These are phyloP conservation scores for Nakaseomyces sp. DNA, from an alignment of 1,139 yeast genomes.

Conservation along the genomic window DNA sequence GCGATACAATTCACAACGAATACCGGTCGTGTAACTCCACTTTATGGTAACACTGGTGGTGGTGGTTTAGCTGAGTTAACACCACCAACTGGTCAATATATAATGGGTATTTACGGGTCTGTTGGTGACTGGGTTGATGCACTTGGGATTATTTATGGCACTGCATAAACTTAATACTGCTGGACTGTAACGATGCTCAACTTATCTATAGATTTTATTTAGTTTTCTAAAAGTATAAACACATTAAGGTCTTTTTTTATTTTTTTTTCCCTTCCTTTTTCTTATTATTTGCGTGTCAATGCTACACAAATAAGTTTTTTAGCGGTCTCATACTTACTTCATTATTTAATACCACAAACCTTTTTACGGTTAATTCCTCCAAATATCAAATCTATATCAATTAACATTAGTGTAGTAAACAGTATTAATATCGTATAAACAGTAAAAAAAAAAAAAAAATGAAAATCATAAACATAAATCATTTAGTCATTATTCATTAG, in stretches of 20 bases:
- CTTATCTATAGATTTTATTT: background rate
- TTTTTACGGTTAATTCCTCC: too few species aligned
- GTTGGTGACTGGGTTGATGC: slow-evolving; percentile 65
- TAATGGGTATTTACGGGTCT: slow-evolving; percentile 65
- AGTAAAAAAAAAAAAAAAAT: too few species aligned
- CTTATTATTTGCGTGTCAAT: too few species aligned
- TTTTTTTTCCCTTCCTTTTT: too few species aligned
- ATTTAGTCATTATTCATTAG: slow-evolving; percentile 4
- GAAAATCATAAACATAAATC: too few species aligned
- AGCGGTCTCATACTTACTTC: too few species aligned
- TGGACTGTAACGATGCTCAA: background rate
- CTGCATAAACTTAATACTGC: slow-evolving; percentile 5
- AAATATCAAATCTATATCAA: background rate
- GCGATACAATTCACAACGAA: slow-evolving; percentile 62
- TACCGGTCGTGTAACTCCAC: slow-evolving; percentile 43
- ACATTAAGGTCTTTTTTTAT: too few species aligned
- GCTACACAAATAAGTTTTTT: too few species aligned
- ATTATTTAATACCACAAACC: too few species aligned
- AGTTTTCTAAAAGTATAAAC: background rate
- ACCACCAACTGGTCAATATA: slow-evolving; percentile 49
- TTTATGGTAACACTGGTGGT: slow-evolving; percentile 54
- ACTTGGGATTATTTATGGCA: slow-evolving; percentile 42
- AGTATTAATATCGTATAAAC: background rate
- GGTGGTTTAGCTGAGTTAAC: slow-evolving; percentile 55
- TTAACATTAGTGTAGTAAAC: background rate